These are phyloP conservation scores for Chlorella sp. DNA, from an alignment of 139 green algal species.

Conservation along the genomic window DNA sequence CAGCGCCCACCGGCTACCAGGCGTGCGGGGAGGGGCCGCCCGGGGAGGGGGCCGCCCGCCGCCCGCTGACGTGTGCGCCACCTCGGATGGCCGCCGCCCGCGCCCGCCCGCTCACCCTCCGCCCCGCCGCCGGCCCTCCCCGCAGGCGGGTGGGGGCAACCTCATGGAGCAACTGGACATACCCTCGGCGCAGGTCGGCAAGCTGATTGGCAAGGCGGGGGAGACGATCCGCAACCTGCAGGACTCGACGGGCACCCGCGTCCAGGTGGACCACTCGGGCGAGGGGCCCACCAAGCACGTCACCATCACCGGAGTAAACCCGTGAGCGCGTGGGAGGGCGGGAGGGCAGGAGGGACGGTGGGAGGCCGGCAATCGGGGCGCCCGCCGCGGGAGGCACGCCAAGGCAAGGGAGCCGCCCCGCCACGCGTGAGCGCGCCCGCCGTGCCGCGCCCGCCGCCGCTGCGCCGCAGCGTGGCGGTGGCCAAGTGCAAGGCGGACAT, in stretches of 20 bases:
- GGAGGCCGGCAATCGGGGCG: background rate
- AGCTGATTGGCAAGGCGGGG: conserved; percentile 85
- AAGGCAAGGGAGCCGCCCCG: no score
- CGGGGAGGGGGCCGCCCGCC: no score
- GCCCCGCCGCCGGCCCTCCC: background rate
- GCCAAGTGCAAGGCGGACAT: conserved; percentile 12
- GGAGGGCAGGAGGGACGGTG: background rate
- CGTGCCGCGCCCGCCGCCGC: no score
- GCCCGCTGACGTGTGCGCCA: no score
- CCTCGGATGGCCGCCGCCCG: no score
- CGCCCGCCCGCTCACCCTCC: background rate
- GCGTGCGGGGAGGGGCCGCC: no score
- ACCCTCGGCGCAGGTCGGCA: conserved; percentile 66
- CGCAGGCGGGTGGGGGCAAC: no score
- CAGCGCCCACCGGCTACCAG: no score
- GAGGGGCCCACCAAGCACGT: conserved; percentile 74
- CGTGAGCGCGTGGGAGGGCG: background rate
- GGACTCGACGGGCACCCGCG: conserved; percentile 58
- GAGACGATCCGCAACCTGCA: conserved; percentile 89
- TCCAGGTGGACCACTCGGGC: conserved; percentile 77
- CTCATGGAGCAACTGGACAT: conserved; percentile 37
- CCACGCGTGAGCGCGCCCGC: no score
- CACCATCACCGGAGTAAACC: conserved; percentile 60
- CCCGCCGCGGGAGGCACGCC: no score
- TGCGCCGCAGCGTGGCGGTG: conserved; percentile 19